Percentiles rank a stretch among this genome's conserved stretches.
Evolutionary conservation across 495 filamentous ascomycete genomes (phyloP).

Genomic region (Aspergillus egyptiacus): DNA sequence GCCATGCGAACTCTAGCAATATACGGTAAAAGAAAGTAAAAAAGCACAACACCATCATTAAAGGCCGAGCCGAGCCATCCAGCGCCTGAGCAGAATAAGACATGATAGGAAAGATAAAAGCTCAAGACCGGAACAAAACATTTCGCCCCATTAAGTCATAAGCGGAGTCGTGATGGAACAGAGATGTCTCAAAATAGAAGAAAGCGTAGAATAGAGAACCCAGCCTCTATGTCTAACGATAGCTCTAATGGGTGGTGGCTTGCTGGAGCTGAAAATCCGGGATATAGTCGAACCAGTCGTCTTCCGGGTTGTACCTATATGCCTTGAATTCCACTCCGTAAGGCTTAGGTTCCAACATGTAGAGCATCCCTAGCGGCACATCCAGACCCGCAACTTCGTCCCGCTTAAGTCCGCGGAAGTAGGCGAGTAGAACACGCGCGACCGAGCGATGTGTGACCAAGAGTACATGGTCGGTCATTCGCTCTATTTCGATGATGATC

Average conservation of each 20-base stretch:
- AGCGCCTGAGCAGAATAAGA: not conserved
- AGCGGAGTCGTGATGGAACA: not conserved
- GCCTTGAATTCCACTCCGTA: slow-evolving; percentile 96
- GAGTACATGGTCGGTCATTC: slow-evolving; percentile 91
- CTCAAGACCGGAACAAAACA: not conserved
- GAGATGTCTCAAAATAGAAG: slow-evolving; percentile 3
- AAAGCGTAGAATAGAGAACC: slow-evolving; percentile 2
- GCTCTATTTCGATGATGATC: slow-evolving; percentile 93
- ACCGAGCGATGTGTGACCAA: slow-evolving; percentile 87
- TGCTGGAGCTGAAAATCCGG: slow-evolving; percentile 66
- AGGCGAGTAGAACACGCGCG: slow-evolving; percentile 85
- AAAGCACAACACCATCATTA: slow-evolving; percentile 6
- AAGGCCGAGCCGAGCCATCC: not conserved
- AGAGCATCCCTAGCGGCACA: slow-evolving; percentile 85
- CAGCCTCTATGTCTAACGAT: not conserved
- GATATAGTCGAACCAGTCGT: slow-evolving; percentile 74
- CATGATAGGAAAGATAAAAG: slow-evolving; percentile 8
- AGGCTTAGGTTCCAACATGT: slow-evolving; percentile 92
- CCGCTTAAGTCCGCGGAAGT: slow-evolving; percentile 85
- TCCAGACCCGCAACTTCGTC: slow-evolving; percentile 91
- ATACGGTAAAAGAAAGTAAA: slow-evolving; percentile 5
- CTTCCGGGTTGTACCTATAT: slow-evolving; percentile 74
- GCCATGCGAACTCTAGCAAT: slow-evolving; percentile 8
- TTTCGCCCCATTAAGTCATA: not conserved
- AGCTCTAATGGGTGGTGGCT: slow-evolving; percentile 20